Conservation (phyloP, 352 stramenopile genomes). For the Blastocystis sp. region DNA sequence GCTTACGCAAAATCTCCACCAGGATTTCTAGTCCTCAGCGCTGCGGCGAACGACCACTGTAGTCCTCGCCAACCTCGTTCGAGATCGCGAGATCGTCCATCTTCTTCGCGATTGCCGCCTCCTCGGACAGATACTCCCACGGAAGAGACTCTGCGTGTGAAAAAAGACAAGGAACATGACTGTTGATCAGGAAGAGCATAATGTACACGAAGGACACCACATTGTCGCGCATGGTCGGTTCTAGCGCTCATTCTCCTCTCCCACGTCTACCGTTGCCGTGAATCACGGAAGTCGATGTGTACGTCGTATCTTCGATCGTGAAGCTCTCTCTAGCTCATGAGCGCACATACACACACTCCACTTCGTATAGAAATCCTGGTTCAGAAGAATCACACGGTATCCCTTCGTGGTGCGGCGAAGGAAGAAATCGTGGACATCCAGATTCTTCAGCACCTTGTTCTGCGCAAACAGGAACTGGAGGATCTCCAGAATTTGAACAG, state of each 20-base stretch:
- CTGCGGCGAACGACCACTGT: neutral
- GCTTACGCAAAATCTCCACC: slow-evolving; percentile 1
- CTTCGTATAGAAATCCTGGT: slow-evolving; percentile 51
- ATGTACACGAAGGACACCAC: slow-evolving; percentile 61
- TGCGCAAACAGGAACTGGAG: slow-evolving; percentile 26
- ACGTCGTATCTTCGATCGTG: slow-evolving; percentile 30
- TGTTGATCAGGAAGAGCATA: slow-evolving; percentile 63
- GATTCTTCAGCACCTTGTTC: slow-evolving; percentile 45
- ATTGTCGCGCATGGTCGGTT: slow-evolving; percentile 46
- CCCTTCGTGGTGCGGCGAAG: slow-evolving; percentile 62
- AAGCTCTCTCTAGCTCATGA: neutral
- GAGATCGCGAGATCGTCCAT: slow-evolving; percentile 38
- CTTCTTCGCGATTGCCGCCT: neutral
- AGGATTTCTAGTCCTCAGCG: neutral
- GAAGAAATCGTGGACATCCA: slow-evolving; percentile 33
- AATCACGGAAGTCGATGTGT: slow-evolving; percentile 32
- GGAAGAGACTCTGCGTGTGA: slow-evolving; percentile 29
- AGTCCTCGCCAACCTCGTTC: slow-evolving; percentile 4
- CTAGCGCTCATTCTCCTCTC: neutral
- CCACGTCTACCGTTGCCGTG: slow-evolving; percentile 13
- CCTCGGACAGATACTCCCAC: neutral
- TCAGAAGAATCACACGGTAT: slow-evolving; percentile 46
- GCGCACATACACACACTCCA: neutral
- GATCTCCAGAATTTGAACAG: slow-evolving; percentile 48
- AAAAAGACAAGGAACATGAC: neutral